phyloP scores from a whole-genome alignment of 1,284 basidiomycete genomes.

The Salmacisia buchloeana region DNA sequence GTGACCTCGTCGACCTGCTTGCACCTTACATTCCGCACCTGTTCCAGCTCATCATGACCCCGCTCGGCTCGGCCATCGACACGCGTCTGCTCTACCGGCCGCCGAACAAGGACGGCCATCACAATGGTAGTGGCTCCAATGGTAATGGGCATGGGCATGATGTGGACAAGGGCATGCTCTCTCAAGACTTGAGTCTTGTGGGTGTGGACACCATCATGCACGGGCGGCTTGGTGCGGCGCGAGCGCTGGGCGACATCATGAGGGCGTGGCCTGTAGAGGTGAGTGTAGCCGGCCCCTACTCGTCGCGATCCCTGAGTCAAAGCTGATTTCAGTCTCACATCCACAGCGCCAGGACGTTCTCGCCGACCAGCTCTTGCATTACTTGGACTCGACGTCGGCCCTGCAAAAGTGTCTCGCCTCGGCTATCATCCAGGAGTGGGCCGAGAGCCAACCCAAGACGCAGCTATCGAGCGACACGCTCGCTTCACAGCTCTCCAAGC shows the following conservation, averaged over 20 bases:
- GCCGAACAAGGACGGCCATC: conserved; percentile 31
- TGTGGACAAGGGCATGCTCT: conserved; percentile 91
- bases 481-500: conserved; percentile 55
- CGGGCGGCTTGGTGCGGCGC: conserved; percentile 74
- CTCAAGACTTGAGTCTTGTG: conserved; percentile 81
- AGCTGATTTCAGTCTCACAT: not conserved
- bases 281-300: too few relatives aligned
- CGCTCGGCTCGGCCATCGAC: conserved; percentile 76
- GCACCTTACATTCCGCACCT: conserved; percentile 47
- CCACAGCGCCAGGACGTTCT: conserved; percentile 13
- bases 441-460: conserved; percentile 49
- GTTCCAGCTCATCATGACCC: conserved; percentile 78
- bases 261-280: conserved; percentile 61
- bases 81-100: conserved; percentile 62
- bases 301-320: too few relatives aligned
- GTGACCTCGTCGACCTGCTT: conserved; percentile 13
- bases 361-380: conserved; percentile 66
- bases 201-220: conserved; percentile 72
- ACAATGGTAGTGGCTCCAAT: conserved; percentile 57
- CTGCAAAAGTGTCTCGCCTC: conserved; percentile 81
- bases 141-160: conserved; percentile 58
- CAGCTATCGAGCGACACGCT: conserved; percentile 19
- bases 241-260: conserved; percentile 70
- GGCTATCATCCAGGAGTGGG: conserved; percentile 89
- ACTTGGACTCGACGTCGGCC: conserved; percentile 80